Conservation (phyloP, 225 moss, liverwort and hornwort genomes). For the Bryum argenteum region DNA sequence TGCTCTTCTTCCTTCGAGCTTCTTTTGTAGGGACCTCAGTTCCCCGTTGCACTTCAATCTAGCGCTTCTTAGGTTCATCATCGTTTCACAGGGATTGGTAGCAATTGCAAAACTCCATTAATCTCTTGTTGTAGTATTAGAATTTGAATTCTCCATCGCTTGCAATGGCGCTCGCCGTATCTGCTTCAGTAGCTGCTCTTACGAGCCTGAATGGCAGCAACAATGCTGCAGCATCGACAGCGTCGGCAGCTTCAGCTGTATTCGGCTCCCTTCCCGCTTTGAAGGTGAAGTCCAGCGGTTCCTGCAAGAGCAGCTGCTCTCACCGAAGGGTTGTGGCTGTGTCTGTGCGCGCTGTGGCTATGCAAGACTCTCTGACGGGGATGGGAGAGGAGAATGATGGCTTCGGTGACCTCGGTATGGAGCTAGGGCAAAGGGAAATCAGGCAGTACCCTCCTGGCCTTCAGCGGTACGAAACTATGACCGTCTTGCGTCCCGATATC, state of each 20-base stretch:
- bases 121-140: slow-evolving; percentile 20
- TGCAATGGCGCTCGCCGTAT: slow-evolving; percentile 53
- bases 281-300: slow-evolving; percentile 33
- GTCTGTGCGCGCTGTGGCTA: slow-evolving; percentile 74
- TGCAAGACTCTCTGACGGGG: slow-evolving; percentile 81
- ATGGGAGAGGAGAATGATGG: slow-evolving; percentile 82
- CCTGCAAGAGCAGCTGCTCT: slow-evolving; percentile 30
- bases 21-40: slow-evolving; percentile 24
- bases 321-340: slow-evolving; percentile 35
- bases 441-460: slow-evolving; percentile 92
- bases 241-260: slow-evolving; percentile 49
- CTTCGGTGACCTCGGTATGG: slow-evolving; percentile 71
- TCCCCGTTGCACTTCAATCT: neutral
- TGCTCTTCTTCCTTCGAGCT: neutral
- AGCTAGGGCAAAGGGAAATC: slow-evolving; percentile 84
- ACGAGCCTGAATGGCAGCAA: slow-evolving; percentile 34
- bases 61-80: neutral
- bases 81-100: neutral
- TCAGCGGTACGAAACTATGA: slow-evolving; percentile 99
- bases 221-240: slow-evolving; percentile 38
- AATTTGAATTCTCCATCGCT: neutral
- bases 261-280: slow-evolving; percentile 40
- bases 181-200: slow-evolving; percentile 39
- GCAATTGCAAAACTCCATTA: neutral
- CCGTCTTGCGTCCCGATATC: slow-evolving; percentile 91